These are phyloP conservation scores for Toxicodendron radicans DNA, from an alignment of 345 rosid species.

Conservation along the genomic window DNA sequence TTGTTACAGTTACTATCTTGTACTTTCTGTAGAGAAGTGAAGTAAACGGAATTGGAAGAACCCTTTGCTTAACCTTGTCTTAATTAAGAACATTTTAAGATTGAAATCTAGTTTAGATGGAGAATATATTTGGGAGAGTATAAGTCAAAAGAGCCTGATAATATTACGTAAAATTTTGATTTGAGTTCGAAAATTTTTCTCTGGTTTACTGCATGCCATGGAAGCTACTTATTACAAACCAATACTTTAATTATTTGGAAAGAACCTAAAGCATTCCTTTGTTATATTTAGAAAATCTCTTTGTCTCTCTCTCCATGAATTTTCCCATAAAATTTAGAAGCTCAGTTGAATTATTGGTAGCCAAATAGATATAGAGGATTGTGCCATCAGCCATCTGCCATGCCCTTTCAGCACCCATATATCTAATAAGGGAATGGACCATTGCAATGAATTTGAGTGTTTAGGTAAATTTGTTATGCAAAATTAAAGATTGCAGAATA, in stretches of 20 bases:
- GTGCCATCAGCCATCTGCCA: not conserved
- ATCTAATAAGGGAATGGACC: not conserved
- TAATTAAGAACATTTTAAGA: constrained; percentile 10
- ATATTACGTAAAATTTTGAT: not conserved
- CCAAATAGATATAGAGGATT: not conserved
- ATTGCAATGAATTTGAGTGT: not conserved
- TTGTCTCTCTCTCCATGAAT: not conserved
- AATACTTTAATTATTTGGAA: not conserved
- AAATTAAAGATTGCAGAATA: not conserved
- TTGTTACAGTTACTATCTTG: constrained; percentile 7
- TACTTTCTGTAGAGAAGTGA: constrained; percentile 3
- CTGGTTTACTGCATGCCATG: not conserved
- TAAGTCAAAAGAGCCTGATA: constrained; percentile 1
- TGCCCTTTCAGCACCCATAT: not conserved
- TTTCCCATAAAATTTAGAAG: not conserved
- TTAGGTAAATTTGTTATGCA: not conserved
- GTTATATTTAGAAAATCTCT: not conserved
- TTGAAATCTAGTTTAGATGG: constrained; percentile 6
- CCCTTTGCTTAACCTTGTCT: constrained; percentile 11
- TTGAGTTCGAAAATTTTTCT: not conserved
- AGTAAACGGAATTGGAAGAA: constrained; percentile 20
- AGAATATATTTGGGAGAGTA: constrained; percentile 1
- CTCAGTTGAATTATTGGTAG: not conserved
- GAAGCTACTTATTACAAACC: constrained; percentile 16
- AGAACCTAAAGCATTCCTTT: not conserved